Evolutionary conservation across 75 land plant species (phyloP).

Genomic region (Isoetes taiwanensis): DNA sequence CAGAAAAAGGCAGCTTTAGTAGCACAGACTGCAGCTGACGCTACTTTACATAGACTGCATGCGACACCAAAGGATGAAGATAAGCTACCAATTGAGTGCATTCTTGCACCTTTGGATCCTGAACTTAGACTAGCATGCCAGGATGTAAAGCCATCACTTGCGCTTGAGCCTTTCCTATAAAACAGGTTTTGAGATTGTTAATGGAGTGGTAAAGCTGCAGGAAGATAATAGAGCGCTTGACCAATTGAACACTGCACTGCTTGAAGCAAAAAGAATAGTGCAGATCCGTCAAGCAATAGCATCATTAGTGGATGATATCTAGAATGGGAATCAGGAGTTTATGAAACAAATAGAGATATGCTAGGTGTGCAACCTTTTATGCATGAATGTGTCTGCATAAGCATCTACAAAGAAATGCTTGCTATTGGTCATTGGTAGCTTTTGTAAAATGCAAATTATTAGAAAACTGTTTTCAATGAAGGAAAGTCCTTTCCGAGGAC

Average conservation of each 20-base stretch:
- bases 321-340: constrained; percentile 5
- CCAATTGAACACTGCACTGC: background rate
- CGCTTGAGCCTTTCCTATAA: no score
- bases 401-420: no score
- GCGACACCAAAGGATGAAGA: constrained; percentile 5
- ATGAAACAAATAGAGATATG: constrained; percentile 2
- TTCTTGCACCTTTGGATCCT: background rate
- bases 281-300: constrained; percentile 1
- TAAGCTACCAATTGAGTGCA: background rate
- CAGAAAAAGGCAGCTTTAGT: constrained; percentile 3
- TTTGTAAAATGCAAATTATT: no score
- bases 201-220: background rate
- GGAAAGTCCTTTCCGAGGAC: no score
- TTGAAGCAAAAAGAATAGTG: constrained; percentile 1
- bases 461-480: no score
- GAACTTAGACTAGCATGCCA: background rate
- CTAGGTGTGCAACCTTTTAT: no score
- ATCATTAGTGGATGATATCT: background rate
- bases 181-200: no score
- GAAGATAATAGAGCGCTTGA: constrained; percentile 2
- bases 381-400: no score
- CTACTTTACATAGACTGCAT: background rate
- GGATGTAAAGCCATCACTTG: background rate
- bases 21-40: constrained; percentile 1
- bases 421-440: no score